Evolutionary conservation across 1,139 yeast species (phyloP).

Genomic region (Yamadazyma aaseri): DNA sequence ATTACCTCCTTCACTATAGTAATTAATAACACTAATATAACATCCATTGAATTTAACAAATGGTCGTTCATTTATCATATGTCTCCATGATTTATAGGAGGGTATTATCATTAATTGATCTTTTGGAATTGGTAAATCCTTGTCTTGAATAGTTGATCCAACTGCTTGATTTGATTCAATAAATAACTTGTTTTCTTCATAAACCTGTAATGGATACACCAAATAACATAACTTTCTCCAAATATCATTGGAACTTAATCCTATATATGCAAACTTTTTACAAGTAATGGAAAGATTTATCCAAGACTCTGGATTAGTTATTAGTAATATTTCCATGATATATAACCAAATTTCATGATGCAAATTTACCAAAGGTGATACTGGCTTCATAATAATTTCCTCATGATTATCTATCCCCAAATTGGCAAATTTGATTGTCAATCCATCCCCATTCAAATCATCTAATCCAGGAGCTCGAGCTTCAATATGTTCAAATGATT

Average conservation of each 20-base stretch:
- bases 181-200: conserved; percentile 38
- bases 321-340: conserved; percentile 54
- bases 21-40: conserved; percentile 82
- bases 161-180: conserved; percentile 14
- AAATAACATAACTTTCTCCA: conserved; percentile 59
- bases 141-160: conserved; percentile 17
- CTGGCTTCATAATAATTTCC: conserved; percentile 32
- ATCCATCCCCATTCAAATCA: conserved; percentile 17
- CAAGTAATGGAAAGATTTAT: conserved; percentile 63
- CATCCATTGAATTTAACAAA: conserved; percentile 78
- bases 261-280: conserved; percentile 58
- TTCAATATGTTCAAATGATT: conserved; percentile 29
- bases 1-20: conserved; percentile 75
- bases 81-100: conserved; percentile 52
- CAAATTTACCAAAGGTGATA: conserved; percentile 55
- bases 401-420: conserved; percentile 31
- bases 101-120: conserved; percentile 44
- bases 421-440: conserved; percentile 30
- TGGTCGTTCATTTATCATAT: conserved; percentile 55
- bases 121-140: conserved; percentile 35
- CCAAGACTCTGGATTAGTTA: conserved; percentile 63
- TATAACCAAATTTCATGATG: conserved; percentile 65
- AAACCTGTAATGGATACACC: conserved; percentile 58
- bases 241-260: conserved; percentile 50
- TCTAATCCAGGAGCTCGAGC: conserved; percentile 29